A percentile compares a stretch with the other conserved stretches of the same genome.
phyloP scores from a whole-genome alignment of 257 asterid genomes.

The Solanum ahanhuiri region DNA sequence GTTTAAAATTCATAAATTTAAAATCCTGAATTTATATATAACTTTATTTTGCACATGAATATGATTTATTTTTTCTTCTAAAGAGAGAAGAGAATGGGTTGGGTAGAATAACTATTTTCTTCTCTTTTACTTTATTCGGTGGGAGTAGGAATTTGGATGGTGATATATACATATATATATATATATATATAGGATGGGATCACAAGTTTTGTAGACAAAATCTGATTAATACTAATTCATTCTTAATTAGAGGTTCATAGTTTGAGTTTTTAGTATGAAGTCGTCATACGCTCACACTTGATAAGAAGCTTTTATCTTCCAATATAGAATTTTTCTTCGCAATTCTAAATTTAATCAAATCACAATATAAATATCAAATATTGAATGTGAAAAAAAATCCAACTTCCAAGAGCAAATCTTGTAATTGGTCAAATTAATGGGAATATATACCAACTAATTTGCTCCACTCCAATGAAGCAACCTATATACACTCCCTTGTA shows the following conservation, averaged over 20 bases:
- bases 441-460: not conserved
- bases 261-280: not conserved
- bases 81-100: not conserved
- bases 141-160: not conserved
- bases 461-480: not conserved
- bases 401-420: not conserved
- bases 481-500: not conserved
- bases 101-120: not conserved
- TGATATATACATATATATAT: too few species aligned
- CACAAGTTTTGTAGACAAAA: not conserved
- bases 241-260: not conserved
- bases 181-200: not conserved
- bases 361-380: not conserved
- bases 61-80: not conserved
- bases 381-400: not conserved
- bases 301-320: not conserved
- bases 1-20: not conserved
- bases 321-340: not conserved
- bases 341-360: not conserved
- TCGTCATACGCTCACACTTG: not conserved
- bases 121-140: not conserved
- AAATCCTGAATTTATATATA: rapidly evolving
- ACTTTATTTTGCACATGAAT: not conserved
- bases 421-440: not conserved
- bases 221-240: not conserved